Percentiles rank a stretch among this genome's conserved stretches.
Evolutionary conservation across 1,284 basidiomycete species (phyloP).

Genomic region (Mrakiaceae sp.): DNA sequence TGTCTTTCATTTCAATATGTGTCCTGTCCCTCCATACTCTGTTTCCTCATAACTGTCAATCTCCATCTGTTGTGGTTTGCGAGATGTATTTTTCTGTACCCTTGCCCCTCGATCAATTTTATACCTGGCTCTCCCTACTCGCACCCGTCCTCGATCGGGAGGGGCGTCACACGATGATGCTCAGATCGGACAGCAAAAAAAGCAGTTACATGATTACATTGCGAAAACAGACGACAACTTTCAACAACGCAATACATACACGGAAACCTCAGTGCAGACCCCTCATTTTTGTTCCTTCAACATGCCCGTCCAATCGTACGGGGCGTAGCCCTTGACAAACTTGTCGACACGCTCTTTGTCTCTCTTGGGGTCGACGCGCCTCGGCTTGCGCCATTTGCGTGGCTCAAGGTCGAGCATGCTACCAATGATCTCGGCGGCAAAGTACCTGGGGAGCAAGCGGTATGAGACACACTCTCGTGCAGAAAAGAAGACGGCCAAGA

Average conservation of each 20-base stretch:
- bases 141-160: too few species aligned
- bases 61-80: too few species aligned
- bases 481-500: not conserved
- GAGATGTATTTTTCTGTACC: too few species aligned
- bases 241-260: too few species aligned
- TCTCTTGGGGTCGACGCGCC: conserved; percentile 54
- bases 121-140: too few species aligned
- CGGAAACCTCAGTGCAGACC: not conserved
- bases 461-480: not conserved
- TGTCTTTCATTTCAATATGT: not conserved
- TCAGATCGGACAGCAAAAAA: too few species aligned
- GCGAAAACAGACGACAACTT: too few species aligned
- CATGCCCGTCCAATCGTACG: conserved; percentile 34
- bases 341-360: conserved; percentile 57
- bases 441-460: conserved; percentile 49
- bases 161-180: too few species aligned
- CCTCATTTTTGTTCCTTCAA: not conserved
- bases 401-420: conserved; percentile 81
- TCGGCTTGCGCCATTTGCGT: conserved; percentile 72
- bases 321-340: conserved; percentile 45
- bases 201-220: too few species aligned
- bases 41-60: too few species aligned
- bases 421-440: conserved; percentile 90
- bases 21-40: too few species aligned
- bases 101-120: too few species aligned